Evolutionary conservation across 176 grass and related monocot genomes (phyloP).

Genomic region (Bromus sterilis): DNA sequence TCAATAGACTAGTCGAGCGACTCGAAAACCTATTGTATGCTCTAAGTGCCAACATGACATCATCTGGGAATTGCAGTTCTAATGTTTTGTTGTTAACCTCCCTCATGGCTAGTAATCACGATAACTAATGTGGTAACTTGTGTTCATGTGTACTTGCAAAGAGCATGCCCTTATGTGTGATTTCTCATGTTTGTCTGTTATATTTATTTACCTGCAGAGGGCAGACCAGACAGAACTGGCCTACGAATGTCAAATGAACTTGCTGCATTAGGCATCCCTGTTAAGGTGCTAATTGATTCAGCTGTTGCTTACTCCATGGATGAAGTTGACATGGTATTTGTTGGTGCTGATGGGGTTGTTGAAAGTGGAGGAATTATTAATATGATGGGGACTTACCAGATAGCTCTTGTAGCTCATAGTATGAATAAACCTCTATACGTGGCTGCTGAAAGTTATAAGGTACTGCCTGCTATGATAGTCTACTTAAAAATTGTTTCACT

Average conservation of each 20-base stretch:
- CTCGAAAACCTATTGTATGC: too few species aligned
- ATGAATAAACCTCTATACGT: conserved; percentile 97
- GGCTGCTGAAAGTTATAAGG: conserved; percentile 98
- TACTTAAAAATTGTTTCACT: not conserved
- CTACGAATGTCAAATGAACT: conserved; percentile 83
- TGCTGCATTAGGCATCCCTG: conserved; percentile 69
- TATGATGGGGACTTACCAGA: conserved; percentile 99
- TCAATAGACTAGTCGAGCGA: too few species aligned
- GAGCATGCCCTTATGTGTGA: not conserved
- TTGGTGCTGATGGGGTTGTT: conserved; percentile 95
- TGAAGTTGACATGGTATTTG: conserved; percentile 90
- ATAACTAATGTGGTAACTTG: not conserved
- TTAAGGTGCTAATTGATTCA: conserved; percentile 88
- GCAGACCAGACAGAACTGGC: conserved; percentile 87
- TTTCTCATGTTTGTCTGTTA: conserved; percentile 1
- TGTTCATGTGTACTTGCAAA: not conserved
- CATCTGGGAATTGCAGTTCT: not conserved
- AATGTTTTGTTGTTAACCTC: not conserved
- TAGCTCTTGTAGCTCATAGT: conserved; percentile 82
- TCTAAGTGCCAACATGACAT: too few species aligned
- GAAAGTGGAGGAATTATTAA: conserved; percentile 98
- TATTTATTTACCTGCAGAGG: conserved; percentile 56
- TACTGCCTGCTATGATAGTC: not conserved
- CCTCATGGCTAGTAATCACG: not conserved
- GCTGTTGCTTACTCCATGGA: conserved; percentile 94